Percentiles rank a stretch among this genome's conserved stretches.
phyloP scores from a whole-genome alignment of 768 basidiomycete species.

The Mycena vitilis region DNA sequence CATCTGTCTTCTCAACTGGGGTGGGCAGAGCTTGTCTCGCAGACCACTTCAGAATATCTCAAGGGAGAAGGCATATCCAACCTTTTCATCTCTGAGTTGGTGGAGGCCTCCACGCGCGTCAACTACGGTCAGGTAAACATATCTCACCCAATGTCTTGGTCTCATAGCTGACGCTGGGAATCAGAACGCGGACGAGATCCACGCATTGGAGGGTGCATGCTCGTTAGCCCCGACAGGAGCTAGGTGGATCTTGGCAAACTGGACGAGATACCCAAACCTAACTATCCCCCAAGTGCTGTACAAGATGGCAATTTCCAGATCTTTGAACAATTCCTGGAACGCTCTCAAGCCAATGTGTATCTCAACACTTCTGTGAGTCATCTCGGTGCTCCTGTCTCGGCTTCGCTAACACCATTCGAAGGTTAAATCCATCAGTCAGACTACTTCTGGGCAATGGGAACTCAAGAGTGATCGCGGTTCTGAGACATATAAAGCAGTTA shows the following conservation, averaged over 20 bases:
- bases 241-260: constrained; percentile 21
- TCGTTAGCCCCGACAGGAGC: constrained; percentile 82
- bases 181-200: constrained; percentile 76
- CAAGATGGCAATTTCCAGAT: constrained; percentile 86
- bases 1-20: constrained; percentile 64
- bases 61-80: constrained; percentile 62
- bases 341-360: constrained; percentile 74
- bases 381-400: background rate
- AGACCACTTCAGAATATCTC: constrained; percentile 70
- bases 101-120: constrained; percentile 84
- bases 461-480: constrained; percentile 61
- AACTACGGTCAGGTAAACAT: constrained; percentile 80
- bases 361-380: constrained; percentile 73
- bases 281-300: constrained; percentile 52
- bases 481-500: constrained; percentile 74
- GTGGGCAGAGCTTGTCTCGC: constrained; percentile 61
- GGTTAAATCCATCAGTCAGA: constrained; percentile 66
- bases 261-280: background rate
- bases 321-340: constrained; percentile 83
- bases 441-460: constrained; percentile 61
- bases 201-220: constrained; percentile 78
- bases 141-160: background rate
- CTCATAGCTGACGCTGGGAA: background rate
- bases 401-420: constrained; percentile 39
- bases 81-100: constrained; percentile 75